phyloP scores from a whole-genome alignment of 768 basidiomycete species.

The Ramaria sp. region DNA sequence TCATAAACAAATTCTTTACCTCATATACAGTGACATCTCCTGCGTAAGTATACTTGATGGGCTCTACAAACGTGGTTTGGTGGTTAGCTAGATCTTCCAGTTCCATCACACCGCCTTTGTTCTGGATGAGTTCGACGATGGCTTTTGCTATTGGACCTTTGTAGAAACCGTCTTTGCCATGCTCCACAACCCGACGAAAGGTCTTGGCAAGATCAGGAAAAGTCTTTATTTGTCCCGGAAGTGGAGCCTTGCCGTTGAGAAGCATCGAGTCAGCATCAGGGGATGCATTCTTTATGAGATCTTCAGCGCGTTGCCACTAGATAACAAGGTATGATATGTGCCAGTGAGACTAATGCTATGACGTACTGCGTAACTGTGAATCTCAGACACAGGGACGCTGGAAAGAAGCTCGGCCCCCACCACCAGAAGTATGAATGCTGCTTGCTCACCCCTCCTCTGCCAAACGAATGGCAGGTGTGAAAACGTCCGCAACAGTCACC shows the following conservation, averaged over 20 bases:
- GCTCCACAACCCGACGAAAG: constrained; percentile 64
- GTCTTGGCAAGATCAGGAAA: constrained; percentile 77
- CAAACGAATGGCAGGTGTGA: constrained; percentile 82
- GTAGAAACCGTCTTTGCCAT: constrained; percentile 92
- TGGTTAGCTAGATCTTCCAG: constrained; percentile 88
- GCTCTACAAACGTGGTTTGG: constrained; percentile 68
- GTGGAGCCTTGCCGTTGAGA: constrained; percentile 71
- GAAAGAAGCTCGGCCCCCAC: background rate
- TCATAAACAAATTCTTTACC: constrained; percentile 33
- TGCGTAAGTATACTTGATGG: constrained; percentile 84
- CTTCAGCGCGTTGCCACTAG: constrained; percentile 47
- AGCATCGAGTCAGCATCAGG: constrained; percentile 83
- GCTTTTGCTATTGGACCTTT: constrained; percentile 84
- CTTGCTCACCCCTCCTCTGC: constrained; percentile 76
- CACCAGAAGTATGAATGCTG: constrained; percentile 12
- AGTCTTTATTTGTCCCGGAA: constrained; percentile 74
- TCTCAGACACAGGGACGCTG: constrained; percentile 82
- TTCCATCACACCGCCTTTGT: constrained; percentile 87
- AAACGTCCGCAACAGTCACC: constrained; percentile 52
- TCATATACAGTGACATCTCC: constrained; percentile 85
- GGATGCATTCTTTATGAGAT: constrained; percentile 71
- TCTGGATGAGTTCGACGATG: constrained; percentile 76
- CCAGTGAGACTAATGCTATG: constrained; percentile 4
- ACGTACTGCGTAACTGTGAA: constrained; percentile 50
- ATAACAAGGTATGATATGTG: constrained; percentile 3